Evolutionary conservation across 768 basidiomycete species (phyloP).

Genomic region (Tulasnella sp.): DNA sequence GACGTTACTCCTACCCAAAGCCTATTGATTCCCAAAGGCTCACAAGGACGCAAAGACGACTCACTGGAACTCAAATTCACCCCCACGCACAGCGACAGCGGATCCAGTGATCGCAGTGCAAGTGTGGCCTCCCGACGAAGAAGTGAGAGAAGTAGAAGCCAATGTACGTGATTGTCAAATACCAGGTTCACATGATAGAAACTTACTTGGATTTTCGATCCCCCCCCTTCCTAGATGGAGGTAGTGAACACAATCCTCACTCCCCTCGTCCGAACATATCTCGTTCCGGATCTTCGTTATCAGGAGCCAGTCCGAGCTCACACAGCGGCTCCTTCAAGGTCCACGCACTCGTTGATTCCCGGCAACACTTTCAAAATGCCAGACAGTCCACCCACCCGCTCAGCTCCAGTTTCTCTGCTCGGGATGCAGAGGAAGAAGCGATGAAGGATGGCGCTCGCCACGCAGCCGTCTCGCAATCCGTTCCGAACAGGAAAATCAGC

Average conservation of each 20-base stretch:
- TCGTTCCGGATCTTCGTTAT: no score
- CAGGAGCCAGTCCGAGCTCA: no score
- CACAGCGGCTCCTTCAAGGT: background rate
- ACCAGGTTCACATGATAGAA: no score
- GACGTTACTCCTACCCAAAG: slow-evolving; percentile 13
- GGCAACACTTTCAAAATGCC: background rate
- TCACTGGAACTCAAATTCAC: background rate
- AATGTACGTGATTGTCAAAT: no score
- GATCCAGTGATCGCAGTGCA: background rate
- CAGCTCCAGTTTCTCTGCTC: slow-evolving; percentile 6
- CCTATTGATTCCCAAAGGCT: slow-evolving; percentile 4
- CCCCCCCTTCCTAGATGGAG: no score
- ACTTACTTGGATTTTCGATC: no score
- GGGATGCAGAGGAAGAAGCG: background rate
- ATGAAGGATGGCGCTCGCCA: background rate
- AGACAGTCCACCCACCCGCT: background rate
- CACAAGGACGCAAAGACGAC: background rate
- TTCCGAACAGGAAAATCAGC: background rate
- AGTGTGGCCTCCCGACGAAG: background rate
- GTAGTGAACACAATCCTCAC: no score
- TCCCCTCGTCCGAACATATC: no score
- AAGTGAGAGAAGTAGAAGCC: slow-evolving; percentile 3
- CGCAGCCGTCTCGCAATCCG: background rate
- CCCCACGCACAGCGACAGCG: slow-evolving; percentile 1
- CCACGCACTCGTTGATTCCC: background rate